Percentiles rank a stretch among this genome's conserved stretches.
These are phyloP conservation scores for Tagetes patula DNA, from an alignment of 129 eudicot genomes.

Conservation along the genomic window DNA sequence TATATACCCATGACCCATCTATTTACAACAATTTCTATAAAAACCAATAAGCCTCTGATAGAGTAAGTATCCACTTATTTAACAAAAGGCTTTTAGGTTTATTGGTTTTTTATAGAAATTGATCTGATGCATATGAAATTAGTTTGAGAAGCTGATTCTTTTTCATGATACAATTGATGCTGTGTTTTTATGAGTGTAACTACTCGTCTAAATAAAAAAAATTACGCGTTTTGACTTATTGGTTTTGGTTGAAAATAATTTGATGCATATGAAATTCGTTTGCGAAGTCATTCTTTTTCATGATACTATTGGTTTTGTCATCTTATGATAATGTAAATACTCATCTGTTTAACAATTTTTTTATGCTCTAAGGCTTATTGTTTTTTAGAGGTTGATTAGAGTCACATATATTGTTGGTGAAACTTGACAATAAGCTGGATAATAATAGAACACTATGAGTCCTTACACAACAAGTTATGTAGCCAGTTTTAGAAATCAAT, in stretches of 20 bases:
- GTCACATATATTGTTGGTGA: neutral
- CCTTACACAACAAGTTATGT: neutral
- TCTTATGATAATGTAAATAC: too few species aligned
- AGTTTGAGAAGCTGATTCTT: neutral
- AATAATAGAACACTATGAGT: neutral
- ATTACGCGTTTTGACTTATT: too few species aligned
- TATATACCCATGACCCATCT: too few species aligned
- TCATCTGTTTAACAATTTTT: too few species aligned
- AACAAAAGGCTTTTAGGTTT: neutral
- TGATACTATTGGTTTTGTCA: too few species aligned
- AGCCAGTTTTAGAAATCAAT: neutral
- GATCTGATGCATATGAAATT: neutral
- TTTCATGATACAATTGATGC: neutral
- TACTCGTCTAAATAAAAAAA: neutral
- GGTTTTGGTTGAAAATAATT: too few species aligned
- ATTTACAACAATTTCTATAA: too few species aligned
- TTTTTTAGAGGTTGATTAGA: neutral
- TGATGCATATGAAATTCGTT: too few species aligned
- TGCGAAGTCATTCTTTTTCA: too few species aligned
- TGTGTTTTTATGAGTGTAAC: neutral
- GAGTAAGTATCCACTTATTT: too few species aligned
- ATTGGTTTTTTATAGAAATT: neutral
- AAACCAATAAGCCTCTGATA: too few species aligned
- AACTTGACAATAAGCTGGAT: neutral
- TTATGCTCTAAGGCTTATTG: too few species aligned